These are phyloP conservation scores for Periconia sp. DNA, from an alignment of 2,329 filamentous ascomycete genomes.

Conservation along the genomic window DNA sequence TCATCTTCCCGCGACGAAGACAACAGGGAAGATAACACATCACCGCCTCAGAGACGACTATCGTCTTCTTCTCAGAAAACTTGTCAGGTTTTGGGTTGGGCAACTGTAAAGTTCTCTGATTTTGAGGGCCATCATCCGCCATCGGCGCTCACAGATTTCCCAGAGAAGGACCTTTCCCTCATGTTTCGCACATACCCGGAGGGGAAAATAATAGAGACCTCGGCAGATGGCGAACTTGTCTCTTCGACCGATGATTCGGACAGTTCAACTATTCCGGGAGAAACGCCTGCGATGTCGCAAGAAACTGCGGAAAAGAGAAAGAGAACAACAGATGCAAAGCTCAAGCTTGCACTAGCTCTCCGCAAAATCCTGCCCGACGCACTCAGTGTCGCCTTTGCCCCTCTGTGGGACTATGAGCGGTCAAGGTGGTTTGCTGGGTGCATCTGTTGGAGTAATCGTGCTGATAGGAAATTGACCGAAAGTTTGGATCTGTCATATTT, in stretches of 20 bases:
- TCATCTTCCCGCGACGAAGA: constrained; percentile 24
- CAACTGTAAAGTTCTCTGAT: constrained; percentile 10
- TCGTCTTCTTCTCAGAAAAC: constrained; percentile 8
- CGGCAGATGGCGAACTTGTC: constrained; percentile 13
- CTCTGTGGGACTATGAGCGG: constrained; percentile 43
- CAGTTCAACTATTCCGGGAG: neutral
- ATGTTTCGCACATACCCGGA: constrained; percentile 25
- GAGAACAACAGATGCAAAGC: neutral
- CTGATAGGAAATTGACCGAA: constrained; percentile 28
- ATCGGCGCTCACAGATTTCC: constrained; percentile 10
- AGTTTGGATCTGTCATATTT: constrained; percentile 38
- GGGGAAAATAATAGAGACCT: constrained; percentile 31
- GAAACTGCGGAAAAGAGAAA: neutral
- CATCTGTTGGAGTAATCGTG: constrained; percentile 37
- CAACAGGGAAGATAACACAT: constrained; percentile 4
- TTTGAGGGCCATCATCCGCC: neutral
- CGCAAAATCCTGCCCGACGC: constrained; percentile 52
- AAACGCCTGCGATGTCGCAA: neutral
- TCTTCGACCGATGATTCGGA: constrained; percentile 20
- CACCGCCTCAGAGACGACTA: neutral
- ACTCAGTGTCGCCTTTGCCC: constrained; percentile 40
- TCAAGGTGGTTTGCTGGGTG: constrained; percentile 41
- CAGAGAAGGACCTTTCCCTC: constrained; percentile 22
- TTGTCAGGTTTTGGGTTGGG: constrained; percentile 29
- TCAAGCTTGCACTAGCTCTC: constrained; percentile 44